Percentiles rank a stretch among this genome's conserved stretches.
Evolutionary conservation across 805 yeast genomes (phyloP).

Genomic region (Wickerhamiella cacticola): DNA sequence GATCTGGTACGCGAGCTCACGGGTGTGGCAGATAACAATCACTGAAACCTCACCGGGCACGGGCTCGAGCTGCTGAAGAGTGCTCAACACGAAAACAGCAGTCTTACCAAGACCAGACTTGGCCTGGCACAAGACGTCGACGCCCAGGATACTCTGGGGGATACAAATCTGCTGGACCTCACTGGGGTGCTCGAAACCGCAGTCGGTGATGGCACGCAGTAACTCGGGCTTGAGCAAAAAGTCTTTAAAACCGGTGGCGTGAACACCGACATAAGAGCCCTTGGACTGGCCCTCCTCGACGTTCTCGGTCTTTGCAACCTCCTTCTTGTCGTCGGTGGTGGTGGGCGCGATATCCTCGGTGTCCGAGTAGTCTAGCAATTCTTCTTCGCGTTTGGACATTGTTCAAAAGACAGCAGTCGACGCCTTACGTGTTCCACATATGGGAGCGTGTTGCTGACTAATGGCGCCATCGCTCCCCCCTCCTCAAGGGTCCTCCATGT

Average conservation of each 20-base stretch:
- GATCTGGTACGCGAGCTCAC: conserved; percentile 97
- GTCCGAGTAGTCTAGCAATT: conserved; percentile 96
- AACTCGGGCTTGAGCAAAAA: conserved; percentile 93
- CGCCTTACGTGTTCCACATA: conserved; percentile 5
- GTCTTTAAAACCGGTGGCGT: conserved; percentile 97
- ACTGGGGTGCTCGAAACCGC: conserved; percentile 99
- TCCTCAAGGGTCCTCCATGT: too few species aligned
- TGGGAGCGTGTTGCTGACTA: background rate
- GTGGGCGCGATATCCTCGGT: conserved; percentile 72
- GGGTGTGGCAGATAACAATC: conserved; percentile 91
- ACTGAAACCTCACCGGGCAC: conserved; percentile 94
- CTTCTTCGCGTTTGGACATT: conserved; percentile 66
- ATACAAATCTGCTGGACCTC: conserved; percentile 98
- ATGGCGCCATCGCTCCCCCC: too few species aligned
- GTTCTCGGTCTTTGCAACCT: conserved; percentile 25
- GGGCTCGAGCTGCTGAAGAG: conserved; percentile 94
- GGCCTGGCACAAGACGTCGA: conserved; percentile 97
- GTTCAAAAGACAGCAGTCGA: background rate
- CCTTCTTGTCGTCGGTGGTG: conserved; percentile 11
- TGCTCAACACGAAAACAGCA: conserved; percentile 91
- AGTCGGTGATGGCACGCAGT: conserved; percentile 93
- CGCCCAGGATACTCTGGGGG: conserved; percentile 95
- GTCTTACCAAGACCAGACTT: conserved; percentile 99
- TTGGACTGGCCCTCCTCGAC: conserved; percentile 47
- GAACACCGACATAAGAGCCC: conserved; percentile 96